phyloP scores from a whole-genome alignment of 2,329 filamentous ascomycete species.

The Penicillium sp. region DNA sequence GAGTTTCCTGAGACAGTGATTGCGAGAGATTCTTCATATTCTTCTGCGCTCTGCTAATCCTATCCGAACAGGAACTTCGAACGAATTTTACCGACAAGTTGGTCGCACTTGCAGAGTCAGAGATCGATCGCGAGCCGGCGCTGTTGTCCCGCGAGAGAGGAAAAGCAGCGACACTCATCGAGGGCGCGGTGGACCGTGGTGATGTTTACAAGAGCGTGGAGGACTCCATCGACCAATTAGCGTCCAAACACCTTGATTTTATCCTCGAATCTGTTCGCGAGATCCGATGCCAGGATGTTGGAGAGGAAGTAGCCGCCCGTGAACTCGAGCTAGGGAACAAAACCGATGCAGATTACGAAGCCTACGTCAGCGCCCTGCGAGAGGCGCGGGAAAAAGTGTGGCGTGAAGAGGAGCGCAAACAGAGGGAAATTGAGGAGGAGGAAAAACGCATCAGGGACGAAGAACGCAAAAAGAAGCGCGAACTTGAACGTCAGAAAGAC shows the following conservation, averaged over 20 bases:
- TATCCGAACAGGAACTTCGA: slow-evolving; percentile 49
- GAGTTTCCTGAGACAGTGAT: neutral
- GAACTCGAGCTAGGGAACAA: slow-evolving; percentile 57
- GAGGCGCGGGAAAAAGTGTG: slow-evolving; percentile 51
- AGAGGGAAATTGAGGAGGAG: slow-evolving; percentile 51
- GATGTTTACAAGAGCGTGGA: slow-evolving; percentile 61
- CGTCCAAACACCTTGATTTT: slow-evolving; percentile 53
- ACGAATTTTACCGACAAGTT: slow-evolving; percentile 52
- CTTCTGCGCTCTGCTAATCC: slow-evolving; percentile 8
- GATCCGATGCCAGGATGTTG: slow-evolving; percentile 57
- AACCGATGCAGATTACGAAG: slow-evolving; percentile 59
- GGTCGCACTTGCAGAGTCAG: slow-evolving; percentile 55
- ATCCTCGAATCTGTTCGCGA: slow-evolving; percentile 57
- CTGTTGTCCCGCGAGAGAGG: slow-evolving; percentile 60
- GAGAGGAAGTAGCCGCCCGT: slow-evolving; percentile 54
- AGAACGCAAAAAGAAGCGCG: slow-evolving; percentile 44
- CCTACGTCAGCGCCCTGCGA: slow-evolving; percentile 52
- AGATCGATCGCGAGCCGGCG: slow-evolving; percentile 62
- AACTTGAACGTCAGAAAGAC: slow-evolving; percentile 45
- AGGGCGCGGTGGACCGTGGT: slow-evolving; percentile 62
- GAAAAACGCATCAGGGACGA: slow-evolving; percentile 42
- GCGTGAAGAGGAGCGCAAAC: slow-evolving; percentile 51
- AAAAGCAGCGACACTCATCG: slow-evolving; percentile 61
- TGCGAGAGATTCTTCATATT: slow-evolving; percentile 1
- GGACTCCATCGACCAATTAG: slow-evolving; percentile 53